Conservation (phyloP, 768 basidiomycete genomes). For the Russula compacta region DNA sequence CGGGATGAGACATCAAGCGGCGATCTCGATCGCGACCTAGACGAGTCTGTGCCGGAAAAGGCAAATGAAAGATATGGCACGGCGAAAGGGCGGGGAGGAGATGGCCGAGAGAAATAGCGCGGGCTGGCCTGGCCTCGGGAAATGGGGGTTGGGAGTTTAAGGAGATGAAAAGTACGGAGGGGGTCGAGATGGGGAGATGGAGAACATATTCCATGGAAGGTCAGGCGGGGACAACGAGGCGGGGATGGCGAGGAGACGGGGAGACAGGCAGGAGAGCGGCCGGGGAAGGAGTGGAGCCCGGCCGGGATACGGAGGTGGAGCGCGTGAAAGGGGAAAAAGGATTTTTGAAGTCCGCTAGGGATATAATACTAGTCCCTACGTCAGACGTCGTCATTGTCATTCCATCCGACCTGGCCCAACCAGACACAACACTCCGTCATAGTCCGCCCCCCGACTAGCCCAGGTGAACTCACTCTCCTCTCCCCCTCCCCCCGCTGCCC, state of each 20-base stretch:
- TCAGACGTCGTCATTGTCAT: conserved; percentile 33
- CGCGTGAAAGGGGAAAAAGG: conserved; percentile 2
- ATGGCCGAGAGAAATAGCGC: conserved; percentile 12
- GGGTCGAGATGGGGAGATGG: neutral
- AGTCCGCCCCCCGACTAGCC: neutral
- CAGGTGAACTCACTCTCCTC: neutral
- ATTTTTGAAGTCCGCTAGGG: conserved; percentile 35
- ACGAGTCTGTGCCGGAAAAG: conserved; percentile 7
- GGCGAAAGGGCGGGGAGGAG: conserved; percentile 14
- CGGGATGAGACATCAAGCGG: conserved; percentile 8
- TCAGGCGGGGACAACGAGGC: conserved; percentile 19
- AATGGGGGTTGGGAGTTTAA: neutral
- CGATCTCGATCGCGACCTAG: conserved; percentile 19
- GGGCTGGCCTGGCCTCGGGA: neutral
- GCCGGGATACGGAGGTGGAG: conserved; percentile 16
- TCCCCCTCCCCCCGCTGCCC: neutral
- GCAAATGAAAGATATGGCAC: conserved; percentile 10
- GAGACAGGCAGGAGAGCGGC: conserved; percentile 3
- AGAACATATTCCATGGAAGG: conserved; percentile 15
- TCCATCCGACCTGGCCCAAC: conserved; percentile 21
- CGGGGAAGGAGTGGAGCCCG: conserved; percentile 17
- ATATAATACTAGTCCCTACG: conserved; percentile 35
- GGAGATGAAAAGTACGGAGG: conserved; percentile 12
- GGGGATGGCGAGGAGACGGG: neutral
- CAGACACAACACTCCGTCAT: conserved; percentile 13